Evolutionary conservation across 495 filamentous ascomycete genomes (phyloP), one percentile per base, ranked within the genome.

Genomic region (Haplographium delicatum): DNA sequence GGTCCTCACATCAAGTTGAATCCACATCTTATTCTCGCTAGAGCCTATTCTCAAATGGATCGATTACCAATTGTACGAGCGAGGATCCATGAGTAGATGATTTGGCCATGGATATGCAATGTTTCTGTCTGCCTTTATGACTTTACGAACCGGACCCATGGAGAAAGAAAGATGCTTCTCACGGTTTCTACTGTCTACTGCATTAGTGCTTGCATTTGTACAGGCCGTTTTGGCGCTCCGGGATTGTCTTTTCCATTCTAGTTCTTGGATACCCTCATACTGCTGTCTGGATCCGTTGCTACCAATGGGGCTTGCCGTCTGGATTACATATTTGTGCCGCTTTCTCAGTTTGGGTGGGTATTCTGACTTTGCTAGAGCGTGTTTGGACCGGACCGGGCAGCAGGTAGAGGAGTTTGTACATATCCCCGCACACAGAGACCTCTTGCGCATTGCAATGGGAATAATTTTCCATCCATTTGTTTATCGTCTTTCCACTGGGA

Each of bases 241-340:
- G 20, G 23, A 22, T 53, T 45, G 23, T 52, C 47, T 39, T 37
- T 45, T 44, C 35, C 26, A n/a, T 47, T 20, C 35, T 53, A 44
- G 42, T 39, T 53, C 43, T 53, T 50, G 48, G 53, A 60, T 56
- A 50, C 50, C 50, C 48, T 53, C 43, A 42, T 38, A 37, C 50
- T 61, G 58, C 58, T 61, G 58, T 51, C 58, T 61, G 58, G 58
- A 57, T 55, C 43, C 50, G 26, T 28, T 56, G 19, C 34, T 57
- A 16, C 50, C 52, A 49, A 44, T 50, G 38, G 40, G 51, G 38
- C 43, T 56, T 42, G 19, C 44, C 48, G 44, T 44, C 47, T 51
- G 24, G 31, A 34, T 48, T 47, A 6, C 26, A 34, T 38, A 22
- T 38, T 26, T 28, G 3, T 27, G 28, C 43, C 24, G 16, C 34